Evolutionary conservation across 2,329 filamentous ascomycete genomes (phyloP).

Genomic region (Colletotrichum magnum): DNA sequence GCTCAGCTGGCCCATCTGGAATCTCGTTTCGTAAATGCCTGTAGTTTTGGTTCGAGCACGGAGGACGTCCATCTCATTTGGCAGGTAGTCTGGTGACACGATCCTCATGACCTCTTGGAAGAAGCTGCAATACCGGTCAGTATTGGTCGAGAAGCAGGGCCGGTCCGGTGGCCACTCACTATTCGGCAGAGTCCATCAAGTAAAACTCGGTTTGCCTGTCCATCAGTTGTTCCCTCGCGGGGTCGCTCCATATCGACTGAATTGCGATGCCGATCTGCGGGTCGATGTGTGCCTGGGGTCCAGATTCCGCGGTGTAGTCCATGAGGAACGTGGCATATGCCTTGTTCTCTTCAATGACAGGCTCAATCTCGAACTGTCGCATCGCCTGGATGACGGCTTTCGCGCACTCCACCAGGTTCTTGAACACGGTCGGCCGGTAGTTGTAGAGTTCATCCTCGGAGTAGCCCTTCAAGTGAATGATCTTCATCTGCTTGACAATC

Average conservation of each 20-base stretch:
- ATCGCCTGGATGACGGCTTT: conserved; percentile 94
- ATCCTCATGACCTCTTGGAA: conserved; percentile 94
- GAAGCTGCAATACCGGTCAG: conserved; percentile 74
- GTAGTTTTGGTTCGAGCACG: conserved; percentile 98
- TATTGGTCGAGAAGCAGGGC: neutral
- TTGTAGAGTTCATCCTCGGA: conserved; percentile 93
- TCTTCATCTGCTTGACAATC: conserved; percentile 99
- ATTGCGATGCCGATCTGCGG: conserved; percentile 86
- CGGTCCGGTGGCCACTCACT: conserved; percentile 71
- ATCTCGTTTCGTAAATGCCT: conserved; percentile 98
- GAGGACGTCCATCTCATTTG: conserved; percentile 94
- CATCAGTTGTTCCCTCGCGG: conserved; percentile 84
- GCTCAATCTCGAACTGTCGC: conserved; percentile 90
- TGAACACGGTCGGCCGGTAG: conserved; percentile 97
- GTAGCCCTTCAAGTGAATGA: conserved; percentile 98
- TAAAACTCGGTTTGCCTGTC: conserved; percentile 98
- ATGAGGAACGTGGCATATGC: conserved; percentile 84
- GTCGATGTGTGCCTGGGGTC: conserved; percentile 89
- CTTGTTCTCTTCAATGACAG: conserved; percentile 78
- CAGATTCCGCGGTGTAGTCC: conserved; percentile 91
- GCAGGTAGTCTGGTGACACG: conserved; percentile 86
- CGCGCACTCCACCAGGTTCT: conserved; percentile 97
- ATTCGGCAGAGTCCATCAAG: conserved; percentile 98
- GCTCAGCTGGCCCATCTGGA: conserved; percentile 98
- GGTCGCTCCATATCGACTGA: conserved; percentile 90